Evolutionary conservation across 2,329 filamentous ascomycete genomes (phyloP).

Genomic region (Colletotrichum kahawae): DNA sequence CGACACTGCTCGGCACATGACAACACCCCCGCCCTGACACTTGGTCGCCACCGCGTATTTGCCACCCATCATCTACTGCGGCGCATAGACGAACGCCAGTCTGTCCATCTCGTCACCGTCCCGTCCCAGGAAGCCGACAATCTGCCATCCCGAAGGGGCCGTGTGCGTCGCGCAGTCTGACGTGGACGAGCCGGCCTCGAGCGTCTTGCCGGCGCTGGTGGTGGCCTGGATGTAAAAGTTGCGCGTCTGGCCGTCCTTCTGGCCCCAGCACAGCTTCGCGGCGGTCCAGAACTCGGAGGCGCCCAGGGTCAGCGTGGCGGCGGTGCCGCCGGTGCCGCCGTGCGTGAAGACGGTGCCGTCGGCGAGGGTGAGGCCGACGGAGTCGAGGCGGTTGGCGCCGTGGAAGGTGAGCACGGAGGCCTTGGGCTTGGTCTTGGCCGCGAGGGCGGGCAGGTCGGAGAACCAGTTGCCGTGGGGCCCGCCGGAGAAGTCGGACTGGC

Average conservation of each 20-base stretch:
- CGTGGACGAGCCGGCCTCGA: constrained; percentile 51
- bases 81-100: constrained; percentile 52
- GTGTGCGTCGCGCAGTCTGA: constrained; percentile 49
- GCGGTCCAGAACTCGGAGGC: constrained; percentile 52
- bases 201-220: constrained; percentile 51
- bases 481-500: constrained; percentile 51
- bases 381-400: constrained; percentile 55
- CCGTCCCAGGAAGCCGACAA: constrained; percentile 59
- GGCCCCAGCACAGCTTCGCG: constrained; percentile 55
- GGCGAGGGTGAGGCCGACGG: constrained; percentile 50
- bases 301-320: constrained; percentile 46
- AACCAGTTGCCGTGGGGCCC: constrained; percentile 59
- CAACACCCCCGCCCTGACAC: neutral
- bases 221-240: constrained; percentile 61
- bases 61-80: constrained; percentile 1
- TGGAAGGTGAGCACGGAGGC: constrained; percentile 47
- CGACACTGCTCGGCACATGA: neutral
- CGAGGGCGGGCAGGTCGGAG: constrained; percentile 53
- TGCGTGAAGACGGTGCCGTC: constrained; percentile 56
- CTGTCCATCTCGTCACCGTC: constrained; percentile 61
- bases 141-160: constrained; percentile 54
- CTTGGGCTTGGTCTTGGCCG: constrained; percentile 34
- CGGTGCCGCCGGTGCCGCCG: constrained; percentile 57
- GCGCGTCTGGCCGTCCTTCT: constrained; percentile 50
- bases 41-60: neutral